A percentile compares a stretch with the other conserved stretches of the same genome.
phyloP scores from a whole-genome alignment of 345 rosid species.

The Hevea brasiliensis region DNA sequence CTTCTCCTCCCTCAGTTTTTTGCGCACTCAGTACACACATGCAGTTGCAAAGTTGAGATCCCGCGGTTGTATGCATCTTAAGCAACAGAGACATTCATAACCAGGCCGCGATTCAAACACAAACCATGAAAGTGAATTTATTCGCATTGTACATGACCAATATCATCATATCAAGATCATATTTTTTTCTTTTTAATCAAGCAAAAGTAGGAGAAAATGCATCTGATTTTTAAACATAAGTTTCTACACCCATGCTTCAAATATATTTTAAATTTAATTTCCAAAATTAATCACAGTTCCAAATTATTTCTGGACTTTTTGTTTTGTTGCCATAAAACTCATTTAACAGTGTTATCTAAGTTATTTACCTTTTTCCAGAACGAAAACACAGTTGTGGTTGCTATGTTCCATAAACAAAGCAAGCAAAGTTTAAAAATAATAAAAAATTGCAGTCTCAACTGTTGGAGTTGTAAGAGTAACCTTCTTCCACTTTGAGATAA shows the following conservation, averaged over 20 bases:
- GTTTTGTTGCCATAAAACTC: neutral
- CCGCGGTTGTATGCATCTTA: slow-evolving; percentile 79
- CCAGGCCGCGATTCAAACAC: slow-evolving; percentile 54
- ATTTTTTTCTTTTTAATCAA: neutral
- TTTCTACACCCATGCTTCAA: no score
- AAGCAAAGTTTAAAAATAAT: neutral
- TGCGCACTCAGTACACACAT: slow-evolving; percentile 85
- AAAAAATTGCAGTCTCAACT: neutral
- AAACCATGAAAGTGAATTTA: neutral
- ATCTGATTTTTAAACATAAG: neutral
- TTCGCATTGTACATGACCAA: neutral
- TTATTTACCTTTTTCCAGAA: no score
- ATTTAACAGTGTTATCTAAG: neutral
- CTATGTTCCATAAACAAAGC: no score
- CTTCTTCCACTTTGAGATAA: slow-evolving; percentile 81
- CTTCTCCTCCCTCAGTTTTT: slow-evolving; percentile 82
- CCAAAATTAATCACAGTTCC: no score
- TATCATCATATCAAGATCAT: neutral
- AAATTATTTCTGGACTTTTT: no score
- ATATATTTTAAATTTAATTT: no score
- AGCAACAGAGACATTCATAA: slow-evolving; percentile 80
- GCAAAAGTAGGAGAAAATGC: neutral
- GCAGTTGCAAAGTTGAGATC: slow-evolving; percentile 89
- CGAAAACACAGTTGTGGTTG: no score
- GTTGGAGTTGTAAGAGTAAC: slow-evolving; percentile 21